These are phyloP conservation scores for Gossypium gossypioides DNA, from an alignment of 441 rosid species.

Conservation along the genomic window DNA sequence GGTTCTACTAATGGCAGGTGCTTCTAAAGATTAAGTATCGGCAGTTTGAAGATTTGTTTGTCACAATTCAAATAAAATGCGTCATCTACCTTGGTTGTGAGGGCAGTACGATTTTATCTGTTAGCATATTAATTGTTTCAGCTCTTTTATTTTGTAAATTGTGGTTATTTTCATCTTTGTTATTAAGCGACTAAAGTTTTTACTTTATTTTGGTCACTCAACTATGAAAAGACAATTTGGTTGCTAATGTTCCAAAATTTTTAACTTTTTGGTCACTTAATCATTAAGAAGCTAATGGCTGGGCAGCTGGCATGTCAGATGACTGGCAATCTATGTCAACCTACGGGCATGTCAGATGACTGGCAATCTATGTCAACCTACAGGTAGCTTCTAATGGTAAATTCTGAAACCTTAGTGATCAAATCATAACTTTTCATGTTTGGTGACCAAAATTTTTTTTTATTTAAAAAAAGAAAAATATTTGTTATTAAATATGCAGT, in stretches of 20 bases:
- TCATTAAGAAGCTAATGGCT: not conserved
- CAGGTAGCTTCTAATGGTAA: not conserved
- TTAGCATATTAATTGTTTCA: not conserved
- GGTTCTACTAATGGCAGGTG: not conserved
- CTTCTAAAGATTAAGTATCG: not conserved
- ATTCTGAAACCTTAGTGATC: not conserved
- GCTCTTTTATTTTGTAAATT: not conserved
- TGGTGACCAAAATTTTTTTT: not conserved
- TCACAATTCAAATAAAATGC: not conserved
- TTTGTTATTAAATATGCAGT: not conserved
- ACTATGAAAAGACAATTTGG: not conserved
- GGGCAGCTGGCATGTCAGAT: not conserved
- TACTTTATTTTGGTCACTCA: not conserved
- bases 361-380: not conserved
- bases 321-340: not conserved
- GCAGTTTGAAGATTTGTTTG: not conserved
- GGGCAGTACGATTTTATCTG: not conserved
- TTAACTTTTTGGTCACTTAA: not conserved
- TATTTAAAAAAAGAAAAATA: not conserved
- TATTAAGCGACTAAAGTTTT: not conserved
- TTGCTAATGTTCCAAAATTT: not conserved
- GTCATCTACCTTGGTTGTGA: not conserved
- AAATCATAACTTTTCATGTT: not conserved
- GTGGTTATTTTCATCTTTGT: not conserved
- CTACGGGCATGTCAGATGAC: not conserved